phyloP scores from a whole-genome alignment of 2,329 filamentous ascomycete genomes.

The Arthroderma sp. region DNA sequence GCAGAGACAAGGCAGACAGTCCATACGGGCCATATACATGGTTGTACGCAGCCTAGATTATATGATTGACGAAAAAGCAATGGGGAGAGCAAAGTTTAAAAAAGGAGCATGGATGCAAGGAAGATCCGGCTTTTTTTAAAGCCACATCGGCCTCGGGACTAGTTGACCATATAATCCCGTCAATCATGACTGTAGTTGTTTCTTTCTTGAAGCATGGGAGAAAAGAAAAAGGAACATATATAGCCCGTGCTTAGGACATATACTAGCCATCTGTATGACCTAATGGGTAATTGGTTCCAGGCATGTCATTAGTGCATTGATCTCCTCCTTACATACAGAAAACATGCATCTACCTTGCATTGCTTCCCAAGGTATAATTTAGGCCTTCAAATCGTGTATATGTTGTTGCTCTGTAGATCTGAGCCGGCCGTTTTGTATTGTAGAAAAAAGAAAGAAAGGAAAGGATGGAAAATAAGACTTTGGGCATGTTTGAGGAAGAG shows the following conservation, averaged over 20 bases:
- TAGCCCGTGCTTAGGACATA: background rate
- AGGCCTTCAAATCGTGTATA: background rate
- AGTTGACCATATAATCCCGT: background rate
- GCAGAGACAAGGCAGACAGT: background rate
- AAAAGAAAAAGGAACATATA: background rate
- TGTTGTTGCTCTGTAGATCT: background rate
- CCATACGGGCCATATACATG: background rate
- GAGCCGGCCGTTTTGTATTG: background rate
- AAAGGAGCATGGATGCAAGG: conserved; percentile 2
- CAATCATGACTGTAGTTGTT: background rate
- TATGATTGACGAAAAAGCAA: conserved; percentile 1
- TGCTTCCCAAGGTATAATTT: background rate
- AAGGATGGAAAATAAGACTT: background rate
- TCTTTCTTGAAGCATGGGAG: background rate
- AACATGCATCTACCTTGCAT: background rate
- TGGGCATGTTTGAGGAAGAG: background rate
- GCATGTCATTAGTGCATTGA: background rate
- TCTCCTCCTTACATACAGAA: background rate
- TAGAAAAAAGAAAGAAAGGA: background rate
- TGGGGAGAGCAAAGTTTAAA: background rate
- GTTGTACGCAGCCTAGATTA: background rate
- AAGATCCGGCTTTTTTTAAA: conserved; percentile 1
- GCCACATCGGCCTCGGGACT: background rate
- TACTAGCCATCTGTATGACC: background rate
- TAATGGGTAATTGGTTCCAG: background rate